Evolutionary conservation across 1,284 basidiomycete genomes (phyloP).

Genomic region (Ceratobasidium sp.): DNA sequence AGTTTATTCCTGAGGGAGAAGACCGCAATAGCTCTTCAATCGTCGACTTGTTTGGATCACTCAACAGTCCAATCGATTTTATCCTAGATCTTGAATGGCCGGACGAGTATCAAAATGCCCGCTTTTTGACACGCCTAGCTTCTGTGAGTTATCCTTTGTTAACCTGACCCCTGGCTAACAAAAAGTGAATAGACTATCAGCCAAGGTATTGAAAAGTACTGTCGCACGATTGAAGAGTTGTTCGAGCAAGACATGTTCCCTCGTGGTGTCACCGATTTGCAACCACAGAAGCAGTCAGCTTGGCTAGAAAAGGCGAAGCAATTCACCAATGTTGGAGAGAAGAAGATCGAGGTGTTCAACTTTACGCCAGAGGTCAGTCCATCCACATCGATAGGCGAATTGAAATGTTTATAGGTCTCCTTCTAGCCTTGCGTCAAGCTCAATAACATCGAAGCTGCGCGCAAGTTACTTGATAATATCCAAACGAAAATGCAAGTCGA

Average conservation of each 20-base stretch:
- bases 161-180: not conserved
- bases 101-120: conserved; percentile 86
- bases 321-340: conserved; percentile 77
- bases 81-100: conserved; percentile 91
- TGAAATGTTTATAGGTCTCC: not conserved
- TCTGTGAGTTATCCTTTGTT: conserved; percentile 60
- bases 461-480: conserved; percentile 90
- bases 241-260: conserved; percentile 97
- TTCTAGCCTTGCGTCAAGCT: conserved; percentile 91
- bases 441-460: conserved; percentile 95
- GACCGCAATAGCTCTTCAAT: conserved; percentile 95
- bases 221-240: conserved; percentile 82
- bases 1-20: conserved; percentile 86
- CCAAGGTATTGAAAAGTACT: conserved; percentile 92
- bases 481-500: conserved; percentile 93
- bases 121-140: conserved; percentile 86
- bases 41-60: conserved; percentile 93
- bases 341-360: conserved; percentile 92
- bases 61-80: conserved; percentile 89
- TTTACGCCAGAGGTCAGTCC: conserved; percentile 70
- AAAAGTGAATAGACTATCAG: conserved; percentile 74
- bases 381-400: not conserved
- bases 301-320: conserved; percentile 95
- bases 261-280: conserved; percentile 67
- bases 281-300: conserved; percentile 81